Base-by-base conservation (phyloP, 2,329 filamentous ascomycete genomes). In the Chrysoporthe austroafricana region DNA sequence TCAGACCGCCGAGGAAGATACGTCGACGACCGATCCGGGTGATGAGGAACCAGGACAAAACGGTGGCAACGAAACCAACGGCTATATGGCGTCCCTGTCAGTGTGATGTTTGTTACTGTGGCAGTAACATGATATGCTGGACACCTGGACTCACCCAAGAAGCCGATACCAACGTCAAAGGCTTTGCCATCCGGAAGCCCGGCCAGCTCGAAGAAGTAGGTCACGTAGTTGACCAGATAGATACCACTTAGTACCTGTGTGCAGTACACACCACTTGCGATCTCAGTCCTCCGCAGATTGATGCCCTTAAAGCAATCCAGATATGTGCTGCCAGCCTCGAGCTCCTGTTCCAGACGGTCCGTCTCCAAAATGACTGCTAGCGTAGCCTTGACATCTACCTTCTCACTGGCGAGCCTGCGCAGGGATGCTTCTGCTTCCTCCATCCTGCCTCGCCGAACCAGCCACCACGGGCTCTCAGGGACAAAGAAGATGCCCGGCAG, bases 231-330 rank as follows among this genome's bases (percentile, higher is more conserved):
- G 60, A 88, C 87, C 70, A 91, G 85, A 16, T 88, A 87, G 70
- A 88, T 87, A 34, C 89, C 88, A 63, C 84, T 86, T 1, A 90
- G 78, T 26, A 89, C 88, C 73, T 91, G 89, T 3, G 88, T 88
- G 3, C 86, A 84, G 80, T 89, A 91, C 7, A 88, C 86, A 75
- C 89, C 88, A 69, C 82, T 80, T 4, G 84, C 81, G 44, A 87
- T 86, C 73, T 87, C 85, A 0, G 85, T 87, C 26, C 85, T 81
- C n/a, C 84, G 79, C 21, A 81, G 73, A 68, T 85, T 84, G 50
- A 79, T 77, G 0, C 81, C 82, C 56, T 76, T 81, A 72, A 87
- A 81, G 60, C 84, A 86, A 68, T 87, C 84, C 34, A 76, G 21
- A 70, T 86, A 87, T 1, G 79, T 82, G 42, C 81, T 83, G 0